phyloP scores from a whole-genome alignment of 1,139 yeast genomes.

The Starmera stellimalicola region DNA sequence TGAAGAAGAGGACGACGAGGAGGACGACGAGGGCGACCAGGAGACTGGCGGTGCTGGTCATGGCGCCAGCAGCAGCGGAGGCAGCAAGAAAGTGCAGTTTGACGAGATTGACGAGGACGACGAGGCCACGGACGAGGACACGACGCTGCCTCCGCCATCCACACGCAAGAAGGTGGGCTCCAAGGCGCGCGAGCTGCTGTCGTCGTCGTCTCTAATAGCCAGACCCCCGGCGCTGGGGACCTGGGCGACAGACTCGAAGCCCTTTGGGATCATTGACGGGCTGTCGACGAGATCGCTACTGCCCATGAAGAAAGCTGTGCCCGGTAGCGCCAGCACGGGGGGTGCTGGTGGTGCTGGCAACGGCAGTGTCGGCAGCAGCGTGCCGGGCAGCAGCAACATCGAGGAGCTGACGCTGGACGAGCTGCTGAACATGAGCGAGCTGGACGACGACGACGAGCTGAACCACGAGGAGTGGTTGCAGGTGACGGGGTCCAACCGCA shows the following conservation, averaged over 20 bases:
- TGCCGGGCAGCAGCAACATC: conserved; percentile 23
- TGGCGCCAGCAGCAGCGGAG: conserved; percentile 27
- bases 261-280: conserved; percentile 92
- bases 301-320: conserved; percentile 19
- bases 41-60: conserved; percentile 25
- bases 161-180: conserved; percentile 52
- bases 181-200: conserved; percentile 76
- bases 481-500: conserved; percentile 39
- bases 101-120: conserved; percentile 32
- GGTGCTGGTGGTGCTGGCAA: too few species aligned
- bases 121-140: conserved; percentile 90
- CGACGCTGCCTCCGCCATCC: conserved; percentile 58
- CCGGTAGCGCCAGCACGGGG: conserved; percentile 20
- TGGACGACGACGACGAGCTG: conserved; percentile 51
- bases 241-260: conserved; percentile 80
- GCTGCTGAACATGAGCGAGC: conserved; percentile 75
- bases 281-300: conserved; percentile 72
- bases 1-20: conserved; percentile 27
- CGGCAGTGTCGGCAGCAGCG: conserved; percentile 13
- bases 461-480: conserved; percentile 45
- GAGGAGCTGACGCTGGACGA: conserved; percentile 80
- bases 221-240: conserved; percentile 90
- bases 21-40: conserved; percentile 27
- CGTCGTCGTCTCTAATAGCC: conserved; percentile 75
- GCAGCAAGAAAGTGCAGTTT: conserved; percentile 2